Evolutionary conservation across 2,329 filamentous ascomycete genomes (phyloP), one percentile per base, ranked within the genome.

Genomic region (Nectriaceae sp.): DNA sequence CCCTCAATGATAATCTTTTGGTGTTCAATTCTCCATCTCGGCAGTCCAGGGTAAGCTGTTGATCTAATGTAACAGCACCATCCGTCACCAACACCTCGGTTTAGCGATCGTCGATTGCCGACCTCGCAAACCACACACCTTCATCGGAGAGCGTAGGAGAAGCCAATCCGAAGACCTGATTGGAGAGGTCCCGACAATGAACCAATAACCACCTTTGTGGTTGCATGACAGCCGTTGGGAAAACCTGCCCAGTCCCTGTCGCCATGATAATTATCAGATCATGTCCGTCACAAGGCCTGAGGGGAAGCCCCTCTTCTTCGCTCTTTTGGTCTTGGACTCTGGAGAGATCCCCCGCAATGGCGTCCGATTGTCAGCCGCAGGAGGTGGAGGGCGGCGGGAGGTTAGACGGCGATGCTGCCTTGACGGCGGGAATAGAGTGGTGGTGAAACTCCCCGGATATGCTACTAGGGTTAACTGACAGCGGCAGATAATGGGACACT

Each of bases 191-290:
- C 26, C 10, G 15, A 8, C 15, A 15, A 31, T 8, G 26, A 15
- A 15, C 26, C 26, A 31, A 31, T 31, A 15, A 15, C 26, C 26
- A 10, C 26, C 26, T 31, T 37, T 31, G 24, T 15, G 21, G 18
- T 24, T 24, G 20, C 33, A 37, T 37, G 33, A 18, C 26, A 15
- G 26, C 10, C 26, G 26, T 15, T 15, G 26, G 10, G 10, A 6
- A 16, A 37, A 6, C 33, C 33, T 11, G 33, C 33, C 10, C 11
- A 18, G 33, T 11, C 10, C 10, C 16, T 6, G 33, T 18, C 33
- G 33, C 16, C 18, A 21, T 38, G 8, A 15, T 36, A 49, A 35
- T 46, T 46, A 52, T 52, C 49, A 52, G 49, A 52, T 49, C 49
- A 52, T 52, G 46, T 49, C 21, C 33, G 42, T 49, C 49, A 49